Evolutionary conservation across 495 filamentous ascomycete species (phyloP), one percentile per base, ranked within the genome.

Genomic region (Penicillium subrubescens): DNA sequence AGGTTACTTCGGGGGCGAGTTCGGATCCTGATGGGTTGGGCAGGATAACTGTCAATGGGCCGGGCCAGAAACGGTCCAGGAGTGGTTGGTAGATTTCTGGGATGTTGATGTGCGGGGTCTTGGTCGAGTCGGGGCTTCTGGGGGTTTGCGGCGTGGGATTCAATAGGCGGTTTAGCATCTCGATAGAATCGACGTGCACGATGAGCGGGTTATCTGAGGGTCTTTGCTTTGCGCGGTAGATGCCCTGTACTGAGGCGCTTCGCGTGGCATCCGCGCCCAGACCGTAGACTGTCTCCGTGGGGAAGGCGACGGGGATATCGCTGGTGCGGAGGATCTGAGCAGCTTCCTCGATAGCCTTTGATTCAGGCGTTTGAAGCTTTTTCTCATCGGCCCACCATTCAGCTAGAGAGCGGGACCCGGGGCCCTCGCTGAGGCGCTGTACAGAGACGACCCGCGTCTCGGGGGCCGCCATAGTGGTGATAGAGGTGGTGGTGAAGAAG

Each of bases 221-320:
- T 51, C 95, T 79, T 56, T 90, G 89, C 77, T 99, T 99, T 8
- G 93, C 93, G 17, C 83, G 80, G 76, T 93, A 99, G 68, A 99
- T 99, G 7, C 91, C 92, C 62, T 84, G 84, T n/a, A 97, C 94
- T n/a, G 94, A 90, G 41, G 76, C 80, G 65, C 84, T 89, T 70
- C 90, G 85, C 33, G 93, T 97, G 7, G 95, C 96, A 80, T 98
- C 95, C 21, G 94, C 95, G 54, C 93, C 95, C 15, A 99, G 83
- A 2, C 95, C 95, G 75, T 99, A 99, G 11, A 99, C 95, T 7
- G 95, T 99, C 78, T 99, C 95, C 0, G 96, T 99, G 6, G 95
- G 96, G 73, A 99, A 99, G 10, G 92, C 96, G 46, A 99, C 91
- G 19, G 94, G 93, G 29, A 85, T 80, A 73, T 90, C 82, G 62